Percentiles rank a stretch among this genome's conserved stretches.
These are phyloP conservation scores for Amanita muscaria DNA, from an alignment of 768 basidiomycete genomes.

Conservation along the genomic window DNA sequence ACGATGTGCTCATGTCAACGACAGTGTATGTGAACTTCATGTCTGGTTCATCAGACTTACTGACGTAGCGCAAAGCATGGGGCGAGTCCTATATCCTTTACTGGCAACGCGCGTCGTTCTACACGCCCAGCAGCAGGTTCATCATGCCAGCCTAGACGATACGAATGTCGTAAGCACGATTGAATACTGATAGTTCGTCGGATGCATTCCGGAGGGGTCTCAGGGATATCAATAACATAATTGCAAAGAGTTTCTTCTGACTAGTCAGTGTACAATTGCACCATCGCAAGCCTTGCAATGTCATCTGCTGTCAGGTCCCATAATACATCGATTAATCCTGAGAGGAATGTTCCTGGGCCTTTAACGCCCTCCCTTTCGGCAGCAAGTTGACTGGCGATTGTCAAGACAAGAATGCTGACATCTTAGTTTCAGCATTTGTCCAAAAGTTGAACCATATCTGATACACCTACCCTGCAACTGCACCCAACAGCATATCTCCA, in stretches of 20 bases:
- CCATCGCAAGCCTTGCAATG: conserved; percentile 22
- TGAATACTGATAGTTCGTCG: too few species aligned
- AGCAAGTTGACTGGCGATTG: conserved; percentile 55
- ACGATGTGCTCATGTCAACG: background rate
- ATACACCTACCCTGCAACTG: conserved; percentile 61
- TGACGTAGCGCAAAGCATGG: background rate
- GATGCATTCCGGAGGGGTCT: too few species aligned
- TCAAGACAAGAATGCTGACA: conserved; percentile 46
- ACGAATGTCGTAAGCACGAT: background rate
- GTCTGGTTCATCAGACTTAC: background rate
- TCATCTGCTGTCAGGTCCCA: conserved; percentile 27
- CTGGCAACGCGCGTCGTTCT: conserved; percentile 4
- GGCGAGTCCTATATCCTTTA: conserved; percentile 2
- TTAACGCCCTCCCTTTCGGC: conserved; percentile 42
- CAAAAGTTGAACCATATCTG: too few species aligned
- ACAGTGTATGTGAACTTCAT: background rate
- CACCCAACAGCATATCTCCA: conserved; percentile 71
- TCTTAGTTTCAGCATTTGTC: background rate
- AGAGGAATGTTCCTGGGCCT: conserved; percentile 59
- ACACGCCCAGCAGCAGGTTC: background rate
- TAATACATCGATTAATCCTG: conserved; percentile 54
- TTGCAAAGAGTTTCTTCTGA: too few species aligned
- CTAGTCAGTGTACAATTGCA: conserved; percentile 25
- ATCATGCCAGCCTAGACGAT: background rate
- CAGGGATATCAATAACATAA: too few species aligned